A percentile compares a stretch with the other conserved stretches of the same genome.
Conservation (phyloP, 2,329 filamentous ascomycete species). For the Ascochyta pisi region DNA sequence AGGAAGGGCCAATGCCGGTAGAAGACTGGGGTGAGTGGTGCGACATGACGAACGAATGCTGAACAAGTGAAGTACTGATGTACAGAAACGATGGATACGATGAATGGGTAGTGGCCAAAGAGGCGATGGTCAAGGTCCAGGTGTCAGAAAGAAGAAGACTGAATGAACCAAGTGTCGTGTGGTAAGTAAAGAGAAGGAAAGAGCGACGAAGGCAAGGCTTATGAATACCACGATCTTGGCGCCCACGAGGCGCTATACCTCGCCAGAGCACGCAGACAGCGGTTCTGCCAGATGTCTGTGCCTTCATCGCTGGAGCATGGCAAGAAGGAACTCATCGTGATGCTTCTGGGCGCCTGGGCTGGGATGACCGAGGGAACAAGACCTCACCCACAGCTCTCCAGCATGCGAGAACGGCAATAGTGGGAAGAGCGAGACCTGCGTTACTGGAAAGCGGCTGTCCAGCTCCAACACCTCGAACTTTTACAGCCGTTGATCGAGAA, state of each 20-base stretch:
- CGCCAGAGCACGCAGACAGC: constrained; percentile 2
- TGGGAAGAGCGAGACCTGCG: constrained; percentile 1
- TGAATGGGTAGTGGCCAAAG: constrained; percentile 19
- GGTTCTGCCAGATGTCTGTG: constrained; percentile 16
- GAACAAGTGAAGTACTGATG: constrained; percentile 25
- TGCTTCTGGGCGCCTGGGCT: not conserved
- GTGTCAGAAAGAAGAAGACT: constrained; percentile 24
- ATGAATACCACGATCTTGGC: constrained; percentile 10
- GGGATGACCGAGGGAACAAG: constrained; percentile 4
- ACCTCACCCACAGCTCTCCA: constrained; percentile 1
- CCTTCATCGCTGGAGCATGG: constrained; percentile 9
- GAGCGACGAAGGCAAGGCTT: constrained; percentile 17
- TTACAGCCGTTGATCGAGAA: not conserved
- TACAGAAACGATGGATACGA: constrained; percentile 30
- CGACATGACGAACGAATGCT: constrained; percentile 35
- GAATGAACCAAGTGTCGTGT: constrained; percentile 12
- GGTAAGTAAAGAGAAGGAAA: constrained; percentile 25
- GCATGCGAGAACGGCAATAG: constrained; percentile 10
- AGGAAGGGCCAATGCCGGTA: constrained; percentile 27
- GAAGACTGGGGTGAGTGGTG: constrained; percentile 35
- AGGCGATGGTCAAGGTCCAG: constrained; percentile 26
- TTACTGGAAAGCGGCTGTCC: constrained; percentile 26
- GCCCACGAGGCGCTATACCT: constrained; percentile 11
- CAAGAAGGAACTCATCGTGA: constrained; percentile 10
- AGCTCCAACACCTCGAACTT: constrained; percentile 28